Percentiles rank a stretch among this genome's conserved stretches.
These are phyloP conservation scores for Grosmannia serpens DNA, from an alignment of 2,329 filamentous ascomycete genomes.

Conservation along the genomic window DNA sequence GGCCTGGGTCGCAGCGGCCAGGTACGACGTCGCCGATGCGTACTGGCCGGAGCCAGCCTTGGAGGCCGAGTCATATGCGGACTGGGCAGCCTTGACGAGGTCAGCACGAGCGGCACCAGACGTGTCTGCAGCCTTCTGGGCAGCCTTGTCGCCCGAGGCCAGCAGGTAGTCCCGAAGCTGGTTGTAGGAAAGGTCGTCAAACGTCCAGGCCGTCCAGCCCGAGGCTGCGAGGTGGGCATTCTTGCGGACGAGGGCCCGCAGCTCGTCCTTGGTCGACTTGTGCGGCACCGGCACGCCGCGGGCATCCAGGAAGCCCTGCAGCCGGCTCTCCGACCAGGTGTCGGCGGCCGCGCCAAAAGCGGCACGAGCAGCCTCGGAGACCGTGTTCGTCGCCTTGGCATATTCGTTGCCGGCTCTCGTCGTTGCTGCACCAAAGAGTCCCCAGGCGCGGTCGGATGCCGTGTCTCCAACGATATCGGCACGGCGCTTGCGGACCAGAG, in stretches of 20 bases:
- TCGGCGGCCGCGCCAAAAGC: conserved; percentile 52
- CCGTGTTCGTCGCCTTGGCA: conserved; percentile 62
- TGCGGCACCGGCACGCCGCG: conserved; percentile 68
- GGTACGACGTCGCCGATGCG: conserved; percentile 60
- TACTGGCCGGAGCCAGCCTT: conserved; percentile 44
- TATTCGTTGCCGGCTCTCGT: conserved; percentile 66
- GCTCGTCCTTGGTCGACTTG: conserved; percentile 56
- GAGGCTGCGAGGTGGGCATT: conserved; percentile 58
- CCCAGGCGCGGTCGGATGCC: conserved; percentile 42
- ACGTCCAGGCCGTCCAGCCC: conserved; percentile 64
- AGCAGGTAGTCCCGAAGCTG: conserved; percentile 52
- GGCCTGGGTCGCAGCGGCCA: conserved; percentile 51
- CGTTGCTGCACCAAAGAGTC: conserved; percentile 59
- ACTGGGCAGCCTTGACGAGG: conserved; percentile 52
- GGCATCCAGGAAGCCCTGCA: conserved; percentile 69
- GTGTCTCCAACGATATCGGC: conserved; percentile 60
- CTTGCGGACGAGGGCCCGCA: conserved; percentile 63
- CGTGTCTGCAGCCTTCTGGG: conserved; percentile 49
- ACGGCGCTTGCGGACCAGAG: conserved; percentile 79
- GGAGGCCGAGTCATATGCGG: conserved; percentile 48
- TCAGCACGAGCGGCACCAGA: conserved; percentile 61
- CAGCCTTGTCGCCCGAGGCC: conserved; percentile 39
- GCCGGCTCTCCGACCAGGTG: conserved; percentile 62
- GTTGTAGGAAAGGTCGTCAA: conserved; percentile 63
- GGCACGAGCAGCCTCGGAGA: conserved; percentile 48